Conservation (phyloP, 2,329 filamentous ascomycete genomes). For the Cladophialophora yegresii region DNA sequence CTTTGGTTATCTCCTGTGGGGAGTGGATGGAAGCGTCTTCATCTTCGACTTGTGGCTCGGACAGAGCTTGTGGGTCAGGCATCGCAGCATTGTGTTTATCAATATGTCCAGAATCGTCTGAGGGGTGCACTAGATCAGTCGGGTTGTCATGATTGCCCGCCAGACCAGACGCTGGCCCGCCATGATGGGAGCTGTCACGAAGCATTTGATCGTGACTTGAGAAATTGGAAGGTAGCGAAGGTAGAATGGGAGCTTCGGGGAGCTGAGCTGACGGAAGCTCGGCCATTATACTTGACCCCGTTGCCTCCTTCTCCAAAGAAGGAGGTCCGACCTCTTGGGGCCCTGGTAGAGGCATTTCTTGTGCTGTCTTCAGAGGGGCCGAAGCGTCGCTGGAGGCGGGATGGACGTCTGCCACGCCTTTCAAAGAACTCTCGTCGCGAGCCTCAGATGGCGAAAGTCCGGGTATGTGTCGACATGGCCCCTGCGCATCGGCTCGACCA, state of each 20-base stretch:
- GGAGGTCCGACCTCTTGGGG: neutral
- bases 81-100: neutral
- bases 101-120: neutral
- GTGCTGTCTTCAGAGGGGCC: conserved; percentile 9
- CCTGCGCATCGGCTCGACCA: neutral
- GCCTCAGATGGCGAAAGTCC: neutral
- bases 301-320: conserved; percentile 20
- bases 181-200: neutral
- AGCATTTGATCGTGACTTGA: conserved; percentile 23
- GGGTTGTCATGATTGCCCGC: neutral
- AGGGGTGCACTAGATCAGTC: neutral
- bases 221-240: conserved; percentile 20
- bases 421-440: neutral
- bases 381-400: neutral
- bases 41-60: neutral
- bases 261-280: conserved; percentile 24
- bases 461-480: neutral
- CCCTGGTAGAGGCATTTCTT: neutral
- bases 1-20: neutral
- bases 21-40: neutral
- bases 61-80: neutral
- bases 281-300: conserved; percentile 3
- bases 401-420: neutral
- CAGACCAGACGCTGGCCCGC: neutral
- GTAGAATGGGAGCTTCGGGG: conserved; percentile 1